Evolutionary conservation across 192 early-diverging fungal genomes (phyloP).

Genomic region (Coemansia interrupta): DNA sequence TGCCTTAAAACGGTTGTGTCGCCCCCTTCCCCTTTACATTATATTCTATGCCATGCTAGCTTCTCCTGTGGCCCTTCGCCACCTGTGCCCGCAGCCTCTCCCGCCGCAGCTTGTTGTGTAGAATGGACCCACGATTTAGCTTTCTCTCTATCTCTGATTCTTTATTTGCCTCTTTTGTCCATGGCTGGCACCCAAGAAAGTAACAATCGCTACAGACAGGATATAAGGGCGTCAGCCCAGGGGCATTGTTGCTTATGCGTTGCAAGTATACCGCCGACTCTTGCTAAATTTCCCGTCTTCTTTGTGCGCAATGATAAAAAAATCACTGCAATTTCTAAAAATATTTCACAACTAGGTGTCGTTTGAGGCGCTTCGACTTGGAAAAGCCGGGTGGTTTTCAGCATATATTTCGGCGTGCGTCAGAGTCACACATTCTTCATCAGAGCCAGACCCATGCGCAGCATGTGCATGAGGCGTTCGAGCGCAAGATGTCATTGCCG

Average conservation of each 20-base stretch:
- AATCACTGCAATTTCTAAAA: conserved; percentile 1
- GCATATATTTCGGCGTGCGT: conserved; percentile 46
- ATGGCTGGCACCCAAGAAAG: background rate
- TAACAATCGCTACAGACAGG: conserved; percentile 1
- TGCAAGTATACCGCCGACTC: no score
- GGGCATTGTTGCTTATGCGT: no score
- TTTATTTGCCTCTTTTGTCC: background rate
- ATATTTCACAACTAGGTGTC: conserved; percentile 25
- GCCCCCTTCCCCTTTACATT: no score
- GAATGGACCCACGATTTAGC: background rate
- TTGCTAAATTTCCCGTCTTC: no score
- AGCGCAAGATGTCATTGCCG: conserved; percentile 51
- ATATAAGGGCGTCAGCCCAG: no score
- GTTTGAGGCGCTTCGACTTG: conserved; percentile 45
- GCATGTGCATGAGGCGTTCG: conserved; percentile 37
- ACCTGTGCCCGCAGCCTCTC: conserved; percentile 1
- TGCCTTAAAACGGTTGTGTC: background rate
- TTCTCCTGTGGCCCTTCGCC: background rate
- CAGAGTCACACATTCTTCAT: conserved; percentile 47
- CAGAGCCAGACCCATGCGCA: conserved; percentile 19
- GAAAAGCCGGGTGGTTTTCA: conserved; percentile 28
- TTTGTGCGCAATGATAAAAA: background rate
- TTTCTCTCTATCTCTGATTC: background rate
- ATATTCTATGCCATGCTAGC: background rate
- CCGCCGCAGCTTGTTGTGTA: background rate